phyloP scores from a whole-genome alignment of 257 asterid species.

The Solanum commersonii region DNA sequence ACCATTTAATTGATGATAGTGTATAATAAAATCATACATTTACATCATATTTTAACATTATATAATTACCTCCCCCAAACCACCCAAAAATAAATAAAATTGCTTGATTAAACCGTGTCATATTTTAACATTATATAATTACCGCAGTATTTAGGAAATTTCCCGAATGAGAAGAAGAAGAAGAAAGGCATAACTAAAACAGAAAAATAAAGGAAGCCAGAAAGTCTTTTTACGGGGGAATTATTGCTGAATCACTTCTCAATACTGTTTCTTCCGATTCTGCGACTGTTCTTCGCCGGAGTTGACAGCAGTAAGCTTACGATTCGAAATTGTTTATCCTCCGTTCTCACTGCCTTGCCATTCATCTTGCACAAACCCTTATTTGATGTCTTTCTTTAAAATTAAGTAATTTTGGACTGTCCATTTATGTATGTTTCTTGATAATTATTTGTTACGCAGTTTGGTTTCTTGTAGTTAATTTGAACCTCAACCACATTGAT shows the following conservation, averaged over 20 bases:
- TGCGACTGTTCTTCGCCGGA: not conserved
- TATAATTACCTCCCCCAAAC: not conserved
- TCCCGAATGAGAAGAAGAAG: not conserved
- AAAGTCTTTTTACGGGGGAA: not conserved
- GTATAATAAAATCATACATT: not conserved
- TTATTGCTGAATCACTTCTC: not conserved
- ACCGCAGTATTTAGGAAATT: not conserved
- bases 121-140: no score
- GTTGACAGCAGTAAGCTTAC: not conserved
- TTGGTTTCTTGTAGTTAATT: not conserved
- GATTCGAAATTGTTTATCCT: not conserved
- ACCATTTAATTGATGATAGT: no score
- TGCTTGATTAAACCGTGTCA: not conserved
- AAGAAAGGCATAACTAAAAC: not conserved
- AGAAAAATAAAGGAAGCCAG: not conserved
- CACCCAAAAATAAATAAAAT: not conserved
- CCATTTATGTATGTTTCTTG: not conserved
- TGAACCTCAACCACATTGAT: not conserved
- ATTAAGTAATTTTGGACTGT: not conserved
- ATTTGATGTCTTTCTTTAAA: not conserved
- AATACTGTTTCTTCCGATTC: not conserved
- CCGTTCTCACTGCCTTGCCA: not conserved
- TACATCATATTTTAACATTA: not conserved
- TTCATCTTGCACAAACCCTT: not conserved
- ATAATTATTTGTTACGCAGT: not conserved